Evolutionary conservation across 2,329 filamentous ascomycete species (phyloP).

Genomic region (Mycosphaerella sp.): DNA sequence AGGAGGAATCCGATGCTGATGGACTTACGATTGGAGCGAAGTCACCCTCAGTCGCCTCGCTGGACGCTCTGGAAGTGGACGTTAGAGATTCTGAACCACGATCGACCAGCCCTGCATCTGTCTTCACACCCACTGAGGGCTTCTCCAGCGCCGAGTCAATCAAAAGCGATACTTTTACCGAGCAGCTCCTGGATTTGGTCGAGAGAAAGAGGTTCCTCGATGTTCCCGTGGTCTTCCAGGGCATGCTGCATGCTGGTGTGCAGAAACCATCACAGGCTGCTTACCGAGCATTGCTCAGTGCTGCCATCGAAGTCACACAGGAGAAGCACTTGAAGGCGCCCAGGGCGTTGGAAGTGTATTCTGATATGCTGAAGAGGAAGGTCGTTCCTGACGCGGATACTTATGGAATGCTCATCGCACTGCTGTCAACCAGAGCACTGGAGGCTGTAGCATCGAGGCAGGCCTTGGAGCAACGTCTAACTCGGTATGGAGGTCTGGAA

Average conservation of each 20-base stretch:
- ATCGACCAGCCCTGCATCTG: slow-evolving; percentile 25
- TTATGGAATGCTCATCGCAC: slow-evolving; percentile 77
- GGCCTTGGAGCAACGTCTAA: slow-evolving; percentile 70
- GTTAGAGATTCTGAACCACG: slow-evolving; percentile 23
- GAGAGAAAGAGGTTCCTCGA: slow-evolving; percentile 70
- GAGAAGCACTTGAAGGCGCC: slow-evolving; percentile 79
- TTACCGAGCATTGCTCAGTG: slow-evolving; percentile 86
- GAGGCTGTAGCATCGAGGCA: slow-evolving; percentile 70
- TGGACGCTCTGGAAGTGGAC: slow-evolving; percentile 13
- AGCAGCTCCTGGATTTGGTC: slow-evolving; percentile 70
- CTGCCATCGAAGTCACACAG: slow-evolving; percentile 73
- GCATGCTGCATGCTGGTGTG: slow-evolving; percentile 75
- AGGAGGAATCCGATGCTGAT: slow-evolving; percentile 43
- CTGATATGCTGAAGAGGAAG: slow-evolving; percentile 86
- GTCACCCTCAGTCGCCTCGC: slow-evolving; percentile 15
- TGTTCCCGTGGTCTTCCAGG: slow-evolving; percentile 85
- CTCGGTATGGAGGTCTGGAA: slow-evolving; percentile 78
- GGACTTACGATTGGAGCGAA: slow-evolving; percentile 20
- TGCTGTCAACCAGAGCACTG: slow-evolving; percentile 73
- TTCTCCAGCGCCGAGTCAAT: slow-evolving; percentile 53
- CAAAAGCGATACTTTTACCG: slow-evolving; percentile 62
- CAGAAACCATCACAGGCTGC: slow-evolving; percentile 71
- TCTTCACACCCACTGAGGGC: slow-evolving; percentile 26
- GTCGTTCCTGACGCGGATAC: slow-evolving; percentile 77
- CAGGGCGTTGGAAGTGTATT: slow-evolving; percentile 90